These are phyloP conservation scores for Epicoccum sorghinum DNA, from an alignment of 2,329 filamentous ascomycete species.

Conservation along the genomic window DNA sequence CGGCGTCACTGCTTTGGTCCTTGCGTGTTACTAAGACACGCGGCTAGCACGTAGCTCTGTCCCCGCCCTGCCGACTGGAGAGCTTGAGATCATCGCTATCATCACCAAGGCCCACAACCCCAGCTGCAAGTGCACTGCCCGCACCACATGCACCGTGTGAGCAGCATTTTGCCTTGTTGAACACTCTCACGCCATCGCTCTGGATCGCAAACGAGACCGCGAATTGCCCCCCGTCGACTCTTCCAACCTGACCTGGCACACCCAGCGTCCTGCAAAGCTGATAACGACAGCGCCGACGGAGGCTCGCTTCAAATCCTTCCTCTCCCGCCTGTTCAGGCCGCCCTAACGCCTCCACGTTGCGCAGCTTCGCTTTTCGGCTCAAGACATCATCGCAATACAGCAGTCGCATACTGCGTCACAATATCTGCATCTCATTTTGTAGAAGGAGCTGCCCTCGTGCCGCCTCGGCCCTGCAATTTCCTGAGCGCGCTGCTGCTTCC, in stretches of 20 bases:
- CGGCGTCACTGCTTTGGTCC: constrained; percentile 26
- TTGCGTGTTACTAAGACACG: constrained; percentile 31
- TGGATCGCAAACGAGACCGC: constrained; percentile 47
- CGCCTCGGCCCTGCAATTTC: constrained; percentile 22
- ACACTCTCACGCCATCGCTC: constrained; percentile 37
- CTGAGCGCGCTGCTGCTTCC: constrained; percentile 27
- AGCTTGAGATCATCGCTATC: constrained; percentile 34
- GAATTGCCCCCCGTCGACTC: constrained; percentile 43
- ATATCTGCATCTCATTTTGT: constrained; percentile 10
- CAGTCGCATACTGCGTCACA: constrained; percentile 28
- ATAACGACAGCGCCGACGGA: constrained; percentile 50
- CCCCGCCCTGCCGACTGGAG: constrained; percentile 33
- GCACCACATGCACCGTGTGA: constrained; percentile 22
- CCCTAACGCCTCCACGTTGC: constrained; percentile 45
- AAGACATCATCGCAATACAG: constrained; percentile 1
- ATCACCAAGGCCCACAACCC: constrained; percentile 20
- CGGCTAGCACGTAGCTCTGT: constrained; percentile 31
- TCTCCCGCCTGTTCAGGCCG: constrained; percentile 53
- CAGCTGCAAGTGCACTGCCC: constrained; percentile 26
- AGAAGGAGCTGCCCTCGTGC: constrained; percentile 24
- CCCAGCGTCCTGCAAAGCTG: constrained; percentile 39
- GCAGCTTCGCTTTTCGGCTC: not conserved
- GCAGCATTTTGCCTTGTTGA: constrained; percentile 14
- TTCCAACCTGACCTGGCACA: constrained; percentile 34
- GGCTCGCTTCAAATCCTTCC: constrained; percentile 53